A percentile compares a stretch with the other conserved stretches of the same genome.
Evolutionary conservation across 345 rosid genomes (phyloP).

Genomic region (Lagerstroemia speciosa): DNA sequence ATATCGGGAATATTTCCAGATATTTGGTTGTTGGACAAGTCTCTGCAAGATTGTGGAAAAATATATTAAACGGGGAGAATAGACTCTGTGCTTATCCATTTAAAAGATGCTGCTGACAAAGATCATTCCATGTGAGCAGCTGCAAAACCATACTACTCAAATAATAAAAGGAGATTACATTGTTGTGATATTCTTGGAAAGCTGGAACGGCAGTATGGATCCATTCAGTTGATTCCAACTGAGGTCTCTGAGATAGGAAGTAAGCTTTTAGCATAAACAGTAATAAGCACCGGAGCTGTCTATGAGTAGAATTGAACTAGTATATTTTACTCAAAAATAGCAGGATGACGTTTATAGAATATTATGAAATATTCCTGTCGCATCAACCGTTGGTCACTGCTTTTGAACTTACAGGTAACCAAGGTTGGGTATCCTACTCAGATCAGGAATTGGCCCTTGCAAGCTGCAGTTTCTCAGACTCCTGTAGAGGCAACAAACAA

Average conservation of each 20-base stretch:
- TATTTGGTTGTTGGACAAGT: constrained; percentile 60
- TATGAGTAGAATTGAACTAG: background rate
- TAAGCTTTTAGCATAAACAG: background rate
- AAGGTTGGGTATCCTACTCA: constrained; percentile 62
- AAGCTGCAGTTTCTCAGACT: constrained; percentile 83
- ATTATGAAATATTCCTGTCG: background rate
- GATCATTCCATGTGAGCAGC: background rate
- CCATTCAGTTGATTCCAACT: constrained; percentile 73
- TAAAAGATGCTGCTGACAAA: background rate
- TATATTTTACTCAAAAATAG: background rate
- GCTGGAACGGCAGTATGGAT: constrained; percentile 53
- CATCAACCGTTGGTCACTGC: background rate
- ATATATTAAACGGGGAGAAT: constrained; percentile 6
- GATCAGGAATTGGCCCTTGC: constrained; percentile 82
- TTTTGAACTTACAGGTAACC: constrained; percentile 71
- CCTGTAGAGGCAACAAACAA: constrained; percentile 41
- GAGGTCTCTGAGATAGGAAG: constrained; percentile 58
- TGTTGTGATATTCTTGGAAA: constrained; percentile 69
- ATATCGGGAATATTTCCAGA: constrained; percentile 61
- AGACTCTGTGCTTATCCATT: background rate
- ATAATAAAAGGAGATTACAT: constrained; percentile 42
- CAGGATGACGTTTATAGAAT: background rate
- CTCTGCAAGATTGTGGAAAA: constrained; percentile 36
- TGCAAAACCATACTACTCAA: background rate
- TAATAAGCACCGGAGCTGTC: constrained; percentile 5